Base-by-base conservation (phyloP, 441 rosid genomes). In the Manihot esculenta region DNA sequence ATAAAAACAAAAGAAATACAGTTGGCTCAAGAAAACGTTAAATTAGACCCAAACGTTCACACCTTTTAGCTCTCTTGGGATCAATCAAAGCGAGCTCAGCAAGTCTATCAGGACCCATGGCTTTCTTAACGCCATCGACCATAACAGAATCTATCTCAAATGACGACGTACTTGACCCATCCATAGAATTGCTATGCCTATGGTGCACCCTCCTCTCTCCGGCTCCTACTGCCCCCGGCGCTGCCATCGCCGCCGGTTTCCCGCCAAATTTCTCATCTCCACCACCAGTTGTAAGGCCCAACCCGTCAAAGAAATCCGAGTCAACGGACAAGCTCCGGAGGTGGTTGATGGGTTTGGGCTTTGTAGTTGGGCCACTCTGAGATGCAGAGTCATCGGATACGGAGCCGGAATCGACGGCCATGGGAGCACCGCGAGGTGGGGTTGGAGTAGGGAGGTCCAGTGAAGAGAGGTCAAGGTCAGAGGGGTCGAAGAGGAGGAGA, bases 61-160 rank as follows among this genome's bases (percentile, higher is more conserved):
- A 92, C 99, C 99, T 85, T 82, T 92, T 94, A 72, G 97, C 99
- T 81, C 97, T 82, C 78, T 88, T 94, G 70, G 99, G 99, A 85
- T 94, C 99, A 70, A 92, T 84, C 72, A 90, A 82, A 64, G 97
- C 85, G 42, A 94, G 92, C 75, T 94, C 99, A 30, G 97, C 95
- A 24, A 94, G 85, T 72, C 83, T 87, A 21, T 92, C 97, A 74
- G 90, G 90, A 71, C 82, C 89, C 89, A 89, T 83, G 66, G 91
- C 84, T 82, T 92, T 92, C 90, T 94, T 92, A n/a, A 71, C 66
- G 53, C 86, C 91, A 66, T 88, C 94, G 38, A 64, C 77, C 71
- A 85, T 72, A 74, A 82, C 24, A 55, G 87, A 87, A 8, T 89
- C 94, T 3, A 76, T 24, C 7, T 91, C 92, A 74, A 89, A 83